Evolutionary conservation across 2,329 filamentous ascomycete species (phyloP).

Genomic region (Thelonectria rubi): DNA sequence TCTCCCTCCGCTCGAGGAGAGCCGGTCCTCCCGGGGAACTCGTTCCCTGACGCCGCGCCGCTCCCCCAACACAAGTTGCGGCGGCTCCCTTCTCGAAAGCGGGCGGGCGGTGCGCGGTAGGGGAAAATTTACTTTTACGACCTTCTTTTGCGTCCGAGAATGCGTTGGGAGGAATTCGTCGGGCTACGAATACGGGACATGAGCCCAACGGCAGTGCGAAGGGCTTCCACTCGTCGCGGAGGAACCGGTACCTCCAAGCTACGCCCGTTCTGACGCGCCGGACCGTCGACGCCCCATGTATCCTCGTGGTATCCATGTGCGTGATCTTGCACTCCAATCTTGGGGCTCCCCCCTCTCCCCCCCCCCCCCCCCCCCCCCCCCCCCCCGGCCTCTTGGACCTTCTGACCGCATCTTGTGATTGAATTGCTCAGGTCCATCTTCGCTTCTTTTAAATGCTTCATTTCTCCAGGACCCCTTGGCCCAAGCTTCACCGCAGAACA

Average conservation of each 20-base stretch:
- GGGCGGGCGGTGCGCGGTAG: too few relatives aligned
- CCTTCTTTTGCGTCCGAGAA: too few relatives aligned
- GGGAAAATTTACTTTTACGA: too few relatives aligned
- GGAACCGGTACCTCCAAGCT: slow-evolving; percentile 6
- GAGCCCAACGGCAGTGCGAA: too few relatives aligned
- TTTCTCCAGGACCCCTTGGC: slow-evolving; percentile 24
- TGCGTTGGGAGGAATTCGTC: background rate
- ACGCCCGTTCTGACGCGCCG: background rate
- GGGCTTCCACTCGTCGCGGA: too few relatives aligned
- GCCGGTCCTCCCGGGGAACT: slow-evolving; percentile 22
- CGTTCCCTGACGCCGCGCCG: slow-evolving; percentile 14
- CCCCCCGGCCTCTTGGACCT: background rate
- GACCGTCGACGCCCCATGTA: slow-evolving; percentile 4
- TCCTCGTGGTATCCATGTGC: slow-evolving; percentile 27
- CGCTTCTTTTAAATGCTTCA: slow-evolving; percentile 18
- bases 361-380: too few relatives aligned
- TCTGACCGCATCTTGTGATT: slow-evolving; percentile 39
- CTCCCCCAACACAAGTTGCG: slow-evolving; percentile 4
- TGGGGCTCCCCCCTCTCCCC: too few relatives aligned
- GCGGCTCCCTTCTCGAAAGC: background rate
- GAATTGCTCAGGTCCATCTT: slow-evolving; percentile 20
- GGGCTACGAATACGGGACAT: background rate
- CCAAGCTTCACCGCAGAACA: slow-evolving; percentile 23
- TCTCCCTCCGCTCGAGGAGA: background rate
- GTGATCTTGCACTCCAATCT: slow-evolving; percentile 20